A percentile compares a stretch with the other conserved stretches of the same genome.
Conservation (phyloP, 1,284 basidiomycete genomes). For the Irpex sp. region DNA sequence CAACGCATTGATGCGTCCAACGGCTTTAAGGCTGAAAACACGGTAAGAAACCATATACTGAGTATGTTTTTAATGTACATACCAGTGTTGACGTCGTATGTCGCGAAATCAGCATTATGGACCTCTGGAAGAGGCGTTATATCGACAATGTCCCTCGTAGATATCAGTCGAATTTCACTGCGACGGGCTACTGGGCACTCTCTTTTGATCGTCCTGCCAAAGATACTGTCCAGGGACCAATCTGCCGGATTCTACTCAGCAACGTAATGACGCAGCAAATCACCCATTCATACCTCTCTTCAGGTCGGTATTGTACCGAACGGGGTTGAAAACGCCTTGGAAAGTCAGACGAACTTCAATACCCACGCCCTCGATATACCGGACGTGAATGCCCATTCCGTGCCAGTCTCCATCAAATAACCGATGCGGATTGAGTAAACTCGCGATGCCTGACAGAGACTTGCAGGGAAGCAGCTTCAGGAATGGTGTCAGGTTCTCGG, state of each 20-base stretch:
- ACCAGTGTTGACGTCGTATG: conserved; percentile 52
- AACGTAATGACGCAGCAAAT: background rate
- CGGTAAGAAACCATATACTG: conserved; percentile 7
- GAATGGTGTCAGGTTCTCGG: conserved; percentile 96
- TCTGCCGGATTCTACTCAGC: conserved; percentile 39
- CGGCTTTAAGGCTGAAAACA: conserved; percentile 16
- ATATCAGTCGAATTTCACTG: conserved; percentile 47
- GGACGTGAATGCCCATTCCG: conserved; percentile 77
- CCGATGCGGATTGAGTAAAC: conserved; percentile 80
- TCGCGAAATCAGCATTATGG: conserved; percentile 30
- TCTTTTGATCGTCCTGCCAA: conserved; percentile 62
- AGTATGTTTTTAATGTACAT: conserved; percentile 17
- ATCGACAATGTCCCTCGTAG: conserved; percentile 41
- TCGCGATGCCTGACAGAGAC: conserved; percentile 84
- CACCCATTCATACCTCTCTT: conserved; percentile 51
- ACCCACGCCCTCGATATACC: conserved; percentile 48
- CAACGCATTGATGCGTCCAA: conserved; percentile 57
- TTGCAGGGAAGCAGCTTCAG: conserved; percentile 94
- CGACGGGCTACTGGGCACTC: conserved; percentile 57
- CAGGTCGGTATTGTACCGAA: conserved; percentile 47
- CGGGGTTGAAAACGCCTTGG: conserved; percentile 80
- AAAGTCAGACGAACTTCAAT: conserved; percentile 74
- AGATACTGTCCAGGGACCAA: conserved; percentile 77
- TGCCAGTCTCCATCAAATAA: conserved; percentile 90
- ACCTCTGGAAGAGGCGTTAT: conserved; percentile 49